Evolutionary conservation across 2,329 filamentous ascomycete genomes (phyloP).

Genomic region (Ophiostoma australiae): DNA sequence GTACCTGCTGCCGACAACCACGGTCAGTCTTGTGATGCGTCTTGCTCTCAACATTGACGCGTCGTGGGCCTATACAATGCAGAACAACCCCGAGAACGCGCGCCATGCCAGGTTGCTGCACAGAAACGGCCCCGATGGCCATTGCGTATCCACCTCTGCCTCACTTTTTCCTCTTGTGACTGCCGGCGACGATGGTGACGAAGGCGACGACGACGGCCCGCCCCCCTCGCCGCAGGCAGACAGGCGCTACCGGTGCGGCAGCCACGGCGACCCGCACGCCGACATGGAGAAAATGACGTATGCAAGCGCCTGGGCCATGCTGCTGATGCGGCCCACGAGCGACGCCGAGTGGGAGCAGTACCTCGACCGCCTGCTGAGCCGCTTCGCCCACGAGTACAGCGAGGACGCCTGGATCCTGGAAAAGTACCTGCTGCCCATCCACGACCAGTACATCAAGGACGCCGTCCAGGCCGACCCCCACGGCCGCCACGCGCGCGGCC

Average conservation of each 20-base stretch:
- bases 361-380: constrained; percentile 59
- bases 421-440: constrained; percentile 61
- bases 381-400: constrained; percentile 60
- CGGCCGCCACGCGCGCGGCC: neutral
- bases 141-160: neutral
- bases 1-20: constrained; percentile 60
- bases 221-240: neutral
- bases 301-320: constrained; percentile 65
- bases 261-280: constrained; percentile 49
- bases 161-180: neutral
- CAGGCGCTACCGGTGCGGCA: neutral
- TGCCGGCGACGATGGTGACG: no score
- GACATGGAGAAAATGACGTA: constrained; percentile 60
- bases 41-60: constrained; percentile 76
- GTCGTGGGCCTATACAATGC: constrained; percentile 48
- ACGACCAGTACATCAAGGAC: constrained; percentile 39
- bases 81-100: constrained; percentile 31
- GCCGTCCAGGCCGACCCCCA: neutral
- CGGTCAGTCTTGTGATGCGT: constrained; percentile 65
- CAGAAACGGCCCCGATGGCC: neutral
- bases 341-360: constrained; percentile 54
- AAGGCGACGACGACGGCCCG: neutral
- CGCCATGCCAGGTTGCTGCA: neutral
- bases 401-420: constrained; percentile 70
- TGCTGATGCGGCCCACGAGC: constrained; percentile 49